Conservation (phyloP, 1,139 yeast genomes). For the Geotrichum candidum region DNA sequence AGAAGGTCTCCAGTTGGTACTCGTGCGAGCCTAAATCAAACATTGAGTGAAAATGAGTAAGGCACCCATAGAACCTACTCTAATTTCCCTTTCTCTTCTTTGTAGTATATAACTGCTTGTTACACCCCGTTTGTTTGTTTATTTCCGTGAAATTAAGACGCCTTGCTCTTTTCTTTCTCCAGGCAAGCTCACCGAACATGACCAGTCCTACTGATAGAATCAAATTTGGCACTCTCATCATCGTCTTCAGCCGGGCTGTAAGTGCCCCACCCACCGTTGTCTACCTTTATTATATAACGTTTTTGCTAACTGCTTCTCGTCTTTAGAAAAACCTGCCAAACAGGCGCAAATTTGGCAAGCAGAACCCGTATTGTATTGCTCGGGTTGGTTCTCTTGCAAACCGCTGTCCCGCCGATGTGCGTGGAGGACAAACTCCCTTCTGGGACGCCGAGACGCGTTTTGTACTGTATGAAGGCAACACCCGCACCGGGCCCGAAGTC, state of each 20-base stretch:
- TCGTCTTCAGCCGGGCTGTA: slow-evolving; percentile 37
- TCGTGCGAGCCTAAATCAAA: no score
- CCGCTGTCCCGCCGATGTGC: slow-evolving; percentile 42
- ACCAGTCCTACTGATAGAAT: neutral
- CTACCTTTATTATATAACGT: neutral
- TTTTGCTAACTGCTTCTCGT: neutral
- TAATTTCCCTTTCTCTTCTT: no score
- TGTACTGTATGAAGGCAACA: slow-evolving; percentile 44
- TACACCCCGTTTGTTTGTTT: no score
- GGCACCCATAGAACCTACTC: no score
- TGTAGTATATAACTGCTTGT: no score
- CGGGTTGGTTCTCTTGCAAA: slow-evolving; percentile 73
- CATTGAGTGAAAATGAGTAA: no score
- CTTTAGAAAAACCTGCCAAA: slow-evolving; percentile 60
- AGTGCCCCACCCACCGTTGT: slow-evolving; percentile 18
- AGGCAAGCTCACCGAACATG: no score
- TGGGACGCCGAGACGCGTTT: slow-evolving; percentile 69
- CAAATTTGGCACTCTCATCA: slow-evolving; percentile 35
- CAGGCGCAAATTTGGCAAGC: slow-evolving; percentile 75
- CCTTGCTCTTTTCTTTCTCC: no score
- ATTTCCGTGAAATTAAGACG: no score
- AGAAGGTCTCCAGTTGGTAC: no score
- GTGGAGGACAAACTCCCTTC: slow-evolving; percentile 14
- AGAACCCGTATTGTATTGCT: slow-evolving; percentile 80
- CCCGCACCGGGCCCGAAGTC: slow-evolving; percentile 13